Conservation (phyloP, 306 rosid species). For the Castanea mollissima region DNA sequence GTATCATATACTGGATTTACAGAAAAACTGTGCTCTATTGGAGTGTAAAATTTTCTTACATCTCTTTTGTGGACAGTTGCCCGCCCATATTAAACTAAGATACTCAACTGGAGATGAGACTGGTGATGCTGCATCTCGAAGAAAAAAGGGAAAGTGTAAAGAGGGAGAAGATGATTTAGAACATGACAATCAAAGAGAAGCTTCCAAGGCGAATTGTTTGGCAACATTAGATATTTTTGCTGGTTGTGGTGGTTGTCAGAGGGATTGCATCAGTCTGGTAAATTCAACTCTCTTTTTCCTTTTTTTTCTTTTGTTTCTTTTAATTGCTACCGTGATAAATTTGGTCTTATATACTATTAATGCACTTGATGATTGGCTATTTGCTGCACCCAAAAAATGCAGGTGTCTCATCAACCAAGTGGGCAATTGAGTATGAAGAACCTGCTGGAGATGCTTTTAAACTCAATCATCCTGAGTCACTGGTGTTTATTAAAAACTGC, state of each 20-base stretch:
- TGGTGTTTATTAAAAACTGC: conserved; percentile 79
- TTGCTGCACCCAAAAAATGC: conserved; percentile 28
- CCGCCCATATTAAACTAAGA: conserved; percentile 58
- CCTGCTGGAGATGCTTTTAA: conserved; percentile 92
- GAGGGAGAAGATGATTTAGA: conserved; percentile 65
- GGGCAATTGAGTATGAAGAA: conserved; percentile 99
- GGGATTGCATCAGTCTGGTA: conserved; percentile 81
- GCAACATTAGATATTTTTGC: conserved; percentile 94
- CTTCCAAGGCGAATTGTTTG: conserved; percentile 41
- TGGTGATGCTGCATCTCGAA: conserved; percentile 58
- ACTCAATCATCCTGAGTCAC: conserved; percentile 77
- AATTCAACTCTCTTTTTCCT: not conserved
- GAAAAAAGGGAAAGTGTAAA: conserved; percentile 87
- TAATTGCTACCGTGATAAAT: not conserved
- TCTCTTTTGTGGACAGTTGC: conserved; percentile 52
- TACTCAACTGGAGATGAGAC: conserved; percentile 46
- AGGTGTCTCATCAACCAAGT: conserved; percentile 77
- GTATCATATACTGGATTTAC: conserved; percentile 9
- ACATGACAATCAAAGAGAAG: conserved; percentile 33
- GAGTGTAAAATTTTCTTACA: conserved; percentile 9
- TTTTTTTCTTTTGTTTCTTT: not conserved
- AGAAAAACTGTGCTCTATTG: conserved; percentile 1
- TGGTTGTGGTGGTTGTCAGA: conserved; percentile 96
- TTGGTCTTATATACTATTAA: not conserved
- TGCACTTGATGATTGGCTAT: not conserved